Evolutionary conservation across 2,329 filamentous ascomycete genomes (phyloP), one percentile per base, ranked within the genome.

Genomic region (Didymella lethalis): DNA sequence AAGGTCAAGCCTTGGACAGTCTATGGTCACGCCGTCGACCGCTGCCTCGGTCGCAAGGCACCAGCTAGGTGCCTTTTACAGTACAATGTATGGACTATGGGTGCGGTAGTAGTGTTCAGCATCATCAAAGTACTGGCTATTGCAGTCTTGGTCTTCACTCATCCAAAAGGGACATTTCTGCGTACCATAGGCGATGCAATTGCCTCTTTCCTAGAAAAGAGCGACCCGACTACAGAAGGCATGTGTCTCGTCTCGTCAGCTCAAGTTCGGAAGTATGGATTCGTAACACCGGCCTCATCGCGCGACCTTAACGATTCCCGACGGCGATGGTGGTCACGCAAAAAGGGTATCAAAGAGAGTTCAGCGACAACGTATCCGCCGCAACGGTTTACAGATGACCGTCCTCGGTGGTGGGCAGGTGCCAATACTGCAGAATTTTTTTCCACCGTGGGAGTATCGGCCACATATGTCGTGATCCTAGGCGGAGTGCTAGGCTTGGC

Each of bases 151-250:
- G 50, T 64, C 32, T 55, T 66, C 20, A 55, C 52, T 12, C 52
- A 54, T 5, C 61, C 57, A 23, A 36, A 49, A 7, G 54, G 52
- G 2, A 54, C 29, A 0, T 58, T 55, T 36, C 40, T 64, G 2
- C 56, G 62, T 51, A 75, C 68, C 1, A 59, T 70, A 3, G 72
- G 68, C 26, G 74, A 73, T 54, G 74, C 69, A 4, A 61, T 74
- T 11, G 49, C 64, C 12, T 73, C 66, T 4, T 75, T 69, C 44
- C 61, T 74, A 4, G 62, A 67, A 14, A 25, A 61, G 3, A 52
- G 61, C 23, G 72, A 73, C 48, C 45, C 48, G 14, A 58, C 48
- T 4, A 74, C 70, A 14, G 47, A 50, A 14, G 32, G 60, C n/a
- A 65, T 65, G 54, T 64, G 64, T 49, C 62, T 69, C 14, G 52